Evolutionary conservation across 139 green algal species (phyloP), one percentile per base, ranked within the genome.

Genomic region (Astrephomene gubernaculifera): DNA sequence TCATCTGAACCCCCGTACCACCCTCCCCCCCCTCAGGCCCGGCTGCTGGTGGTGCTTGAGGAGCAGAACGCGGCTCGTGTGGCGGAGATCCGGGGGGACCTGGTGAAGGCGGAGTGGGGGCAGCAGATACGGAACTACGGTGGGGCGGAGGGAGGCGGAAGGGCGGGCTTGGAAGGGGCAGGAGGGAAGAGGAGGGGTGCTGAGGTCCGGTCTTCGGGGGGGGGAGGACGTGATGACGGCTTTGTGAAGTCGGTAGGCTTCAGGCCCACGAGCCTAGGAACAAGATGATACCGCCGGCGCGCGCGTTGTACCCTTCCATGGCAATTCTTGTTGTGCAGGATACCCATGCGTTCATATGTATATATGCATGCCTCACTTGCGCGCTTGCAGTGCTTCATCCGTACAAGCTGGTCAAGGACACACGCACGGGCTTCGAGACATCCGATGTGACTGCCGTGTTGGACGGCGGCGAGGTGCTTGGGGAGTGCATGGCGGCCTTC

Each of bases 61-160:
- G 94, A 99, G 90, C 94, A 98, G 87, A 86, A 90, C 91, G 95
- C 93, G 74, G 87, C 60, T 35, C 33, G 92, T 74, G 81, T 92
- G 35, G 92, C 93, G 14, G 92, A 97, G 82, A 98, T 99, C 36
- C 87, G 96, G 22, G 97, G 97, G 0, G 97, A 99, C 81, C 61
- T 96, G 17, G 95, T 99, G 12, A 96, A 96, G 86, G 95, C 97
- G 44, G 96, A 98, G 86, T 99, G 95, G 95, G 97, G 97, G 2
- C 95, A 98, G 90, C 97, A 99, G 90, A 97, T 99, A 24, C 84
- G 97, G 0, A 99, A 98, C 87, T 99, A 99, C 83, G 96, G 80
- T 68, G 65, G 0, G 65, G 6, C n/a, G n/a, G n/a, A 38, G 6
- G 33, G 2, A 38, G 17, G 45, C 21, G 57, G 57, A n/a, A 6